A percentile compares a stretch with the other conserved stretches of the same genome.
Conservation (phyloP, 768 basidiomycete genomes). For the Phanerodontia chrysosporium region DNA sequence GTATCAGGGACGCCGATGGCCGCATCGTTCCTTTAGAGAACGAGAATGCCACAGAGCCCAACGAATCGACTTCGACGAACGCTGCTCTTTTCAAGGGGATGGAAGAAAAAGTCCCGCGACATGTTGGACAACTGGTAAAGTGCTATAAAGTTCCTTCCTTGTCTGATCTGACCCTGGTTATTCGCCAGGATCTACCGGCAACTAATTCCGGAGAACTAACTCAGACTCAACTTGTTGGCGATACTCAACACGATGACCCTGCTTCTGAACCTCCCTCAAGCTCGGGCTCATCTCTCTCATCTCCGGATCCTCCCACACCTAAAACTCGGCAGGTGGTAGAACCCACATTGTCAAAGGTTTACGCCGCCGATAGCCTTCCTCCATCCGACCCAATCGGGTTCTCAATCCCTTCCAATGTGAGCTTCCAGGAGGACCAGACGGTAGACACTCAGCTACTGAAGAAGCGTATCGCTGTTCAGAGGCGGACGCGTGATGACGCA, state of each 20-base stretch:
- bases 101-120: slow-evolving; percentile 46
- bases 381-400: slow-evolving; percentile 19
- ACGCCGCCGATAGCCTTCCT: slow-evolving; percentile 13
- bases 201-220: slow-evolving; percentile 5
- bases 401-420: slow-evolving; percentile 2
- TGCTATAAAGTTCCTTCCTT: too few species aligned
- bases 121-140: slow-evolving; percentile 56
- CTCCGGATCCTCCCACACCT: slow-evolving; percentile 18
- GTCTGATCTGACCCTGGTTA: too few species aligned
- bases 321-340: neutral
- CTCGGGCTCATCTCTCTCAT: slow-evolving; percentile 11
- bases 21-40: slow-evolving; percentile 40
- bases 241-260: slow-evolving; percentile 44
- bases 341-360: neutral
- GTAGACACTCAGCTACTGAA: slow-evolving; percentile 39
- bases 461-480: slow-evolving; percentile 22
- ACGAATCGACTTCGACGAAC: slow-evolving; percentile 9
- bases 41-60: slow-evolving; percentile 25
- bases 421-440: slow-evolving; percentile 12
- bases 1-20: slow-evolving; percentile 55
- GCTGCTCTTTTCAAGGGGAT: slow-evolving; percentile 50
- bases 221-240: slow-evolving; percentile 31
- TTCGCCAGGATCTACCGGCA: neutral
- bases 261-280: slow-evolving; percentile 23
- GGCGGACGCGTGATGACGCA: slow-evolving; percentile 27